phyloP scores from a whole-genome alignment of 1,139 yeast species.

The Candida anutae region DNA sequence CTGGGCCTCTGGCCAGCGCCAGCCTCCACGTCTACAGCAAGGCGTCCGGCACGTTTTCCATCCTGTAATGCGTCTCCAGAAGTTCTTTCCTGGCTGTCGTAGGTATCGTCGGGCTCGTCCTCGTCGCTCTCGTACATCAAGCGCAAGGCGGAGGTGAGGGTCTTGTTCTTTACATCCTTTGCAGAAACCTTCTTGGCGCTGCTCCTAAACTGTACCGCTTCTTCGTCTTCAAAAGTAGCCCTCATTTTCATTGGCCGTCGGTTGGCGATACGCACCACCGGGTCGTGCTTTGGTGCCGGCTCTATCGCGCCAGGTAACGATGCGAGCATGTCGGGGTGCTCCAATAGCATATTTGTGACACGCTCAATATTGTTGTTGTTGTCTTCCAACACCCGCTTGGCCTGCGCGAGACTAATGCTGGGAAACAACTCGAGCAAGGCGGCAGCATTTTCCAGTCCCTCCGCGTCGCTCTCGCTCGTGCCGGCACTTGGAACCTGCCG shows the following conservation, averaged over 20 bases:
- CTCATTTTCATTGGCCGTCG: slow-evolving; percentile 5
- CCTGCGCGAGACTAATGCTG: slow-evolving; percentile 35
- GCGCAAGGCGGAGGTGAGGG: slow-evolving; percentile 56
- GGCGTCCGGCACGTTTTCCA: slow-evolving; percentile 7
- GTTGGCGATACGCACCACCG: slow-evolving; percentile 1
- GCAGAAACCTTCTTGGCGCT: slow-evolving; percentile 10
- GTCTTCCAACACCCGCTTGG: slow-evolving; percentile 38
- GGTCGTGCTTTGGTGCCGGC: slow-evolving; percentile 2
- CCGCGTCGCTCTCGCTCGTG: slow-evolving; percentile 7
- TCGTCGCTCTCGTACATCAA: slow-evolving; percentile 68
- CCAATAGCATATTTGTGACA: slow-evolving; percentile 55
- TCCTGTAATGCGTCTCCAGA: slow-evolving; percentile 24
- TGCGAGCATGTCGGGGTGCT: slow-evolving; percentile 41
- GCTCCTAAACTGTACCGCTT: slow-evolving; percentile 12
- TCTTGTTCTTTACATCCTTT: slow-evolving; percentile 38
- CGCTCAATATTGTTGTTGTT: slow-evolving; percentile 48
- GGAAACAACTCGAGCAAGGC: slow-evolving; percentile 56
- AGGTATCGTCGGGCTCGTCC: slow-evolving; percentile 79
- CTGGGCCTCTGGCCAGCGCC: slow-evolving; percentile 1
- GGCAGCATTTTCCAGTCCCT: slow-evolving; percentile 31
- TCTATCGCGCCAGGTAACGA: slow-evolving; percentile 7
- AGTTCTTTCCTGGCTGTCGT: slow-evolving; percentile 59
- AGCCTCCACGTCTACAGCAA: slow-evolving; percentile 8
- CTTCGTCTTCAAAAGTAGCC: slow-evolving; percentile 24
- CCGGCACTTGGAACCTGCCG: slow-evolving; percentile 8